phyloP scores from a whole-genome alignment of 176 grass and related monocot genomes.

The Oryza brachyantha region DNA sequence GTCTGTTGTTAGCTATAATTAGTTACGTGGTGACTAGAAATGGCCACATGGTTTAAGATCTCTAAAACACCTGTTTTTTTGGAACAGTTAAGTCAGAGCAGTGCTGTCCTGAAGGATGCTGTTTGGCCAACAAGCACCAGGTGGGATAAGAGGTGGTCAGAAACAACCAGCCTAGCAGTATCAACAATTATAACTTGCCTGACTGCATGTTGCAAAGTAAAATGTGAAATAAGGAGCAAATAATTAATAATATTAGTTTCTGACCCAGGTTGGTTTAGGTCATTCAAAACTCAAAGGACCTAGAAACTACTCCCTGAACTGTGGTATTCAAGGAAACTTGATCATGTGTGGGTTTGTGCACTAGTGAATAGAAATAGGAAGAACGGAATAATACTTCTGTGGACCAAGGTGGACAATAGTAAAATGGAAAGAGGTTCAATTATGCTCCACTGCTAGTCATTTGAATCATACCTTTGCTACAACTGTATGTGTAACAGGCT shows the following conservation, averaged over 20 bases:
- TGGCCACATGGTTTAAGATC: background rate
- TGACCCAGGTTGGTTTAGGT: background rate
- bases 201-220: background rate
- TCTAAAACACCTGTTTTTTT: background rate
- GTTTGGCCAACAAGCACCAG: background rate
- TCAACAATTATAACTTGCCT: background rate
- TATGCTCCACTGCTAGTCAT: background rate
- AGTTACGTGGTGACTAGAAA: background rate
- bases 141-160: background rate
- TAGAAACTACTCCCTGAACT: constrained; percentile 2
- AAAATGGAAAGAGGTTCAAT: background rate
- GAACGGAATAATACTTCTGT: background rate
- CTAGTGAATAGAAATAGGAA: background rate
- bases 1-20: constrained; percentile 12
- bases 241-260: background rate
- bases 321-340: background rate
- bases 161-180: background rate
- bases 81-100: constrained; percentile 3
- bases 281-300: constrained; percentile 3
- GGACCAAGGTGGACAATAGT: background rate
- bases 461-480: constrained; percentile 77
- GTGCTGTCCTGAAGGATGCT: background rate
- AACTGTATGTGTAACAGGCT: constrained; percentile 92
- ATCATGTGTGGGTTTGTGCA: background rate
- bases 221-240: background rate